These are phyloP conservation scores for Auriscalpium microsporum DNA, from an alignment of 768 basidiomycete genomes.

Conservation along the genomic window DNA sequence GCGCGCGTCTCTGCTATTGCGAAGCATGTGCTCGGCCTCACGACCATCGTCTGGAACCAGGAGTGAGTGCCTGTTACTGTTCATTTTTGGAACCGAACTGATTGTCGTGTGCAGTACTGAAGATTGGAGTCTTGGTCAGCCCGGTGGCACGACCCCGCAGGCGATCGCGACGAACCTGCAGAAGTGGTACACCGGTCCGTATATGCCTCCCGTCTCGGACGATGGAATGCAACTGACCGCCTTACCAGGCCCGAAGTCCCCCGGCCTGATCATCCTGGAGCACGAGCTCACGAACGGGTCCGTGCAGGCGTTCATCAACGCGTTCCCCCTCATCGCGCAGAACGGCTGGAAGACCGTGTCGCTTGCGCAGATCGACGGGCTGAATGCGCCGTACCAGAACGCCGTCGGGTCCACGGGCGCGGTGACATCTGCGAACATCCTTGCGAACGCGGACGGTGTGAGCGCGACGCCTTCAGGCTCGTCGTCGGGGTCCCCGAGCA, in stretches of 20 bases:
- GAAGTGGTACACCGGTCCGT: constrained; percentile 6
- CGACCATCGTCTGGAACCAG: constrained; percentile 36
- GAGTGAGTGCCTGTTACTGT: constrained; percentile 21
- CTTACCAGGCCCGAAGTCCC: constrained; percentile 24
- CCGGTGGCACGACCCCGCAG: constrained; percentile 35
- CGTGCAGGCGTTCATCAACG: constrained; percentile 11
- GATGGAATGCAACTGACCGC: not conserved
- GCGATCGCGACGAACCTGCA: constrained; percentile 5
- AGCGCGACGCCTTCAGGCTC: not conserved
- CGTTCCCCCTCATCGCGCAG: constrained; percentile 2
- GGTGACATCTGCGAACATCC: not conserved
- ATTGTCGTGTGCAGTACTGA: constrained; percentile 39
- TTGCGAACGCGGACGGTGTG: not conserved
- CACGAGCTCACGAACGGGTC: constrained; percentile 31
- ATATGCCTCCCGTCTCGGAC: not conserved
- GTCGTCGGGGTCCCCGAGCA: not conserved
- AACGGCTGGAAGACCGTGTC: constrained; percentile 8
- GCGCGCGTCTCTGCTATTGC: constrained; percentile 40
- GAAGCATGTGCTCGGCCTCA: constrained; percentile 36
- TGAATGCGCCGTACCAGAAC: constrained; percentile 10
- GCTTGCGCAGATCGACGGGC: constrained; percentile 3
- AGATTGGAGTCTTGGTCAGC: constrained; percentile 61
- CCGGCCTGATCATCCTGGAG: constrained; percentile 34
- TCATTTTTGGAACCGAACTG: not conserved
- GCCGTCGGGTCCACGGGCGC: constrained; percentile 1